Conservation (phyloP, 2,329 filamentous ascomycete genomes). For the Penicillium sp. region DNA sequence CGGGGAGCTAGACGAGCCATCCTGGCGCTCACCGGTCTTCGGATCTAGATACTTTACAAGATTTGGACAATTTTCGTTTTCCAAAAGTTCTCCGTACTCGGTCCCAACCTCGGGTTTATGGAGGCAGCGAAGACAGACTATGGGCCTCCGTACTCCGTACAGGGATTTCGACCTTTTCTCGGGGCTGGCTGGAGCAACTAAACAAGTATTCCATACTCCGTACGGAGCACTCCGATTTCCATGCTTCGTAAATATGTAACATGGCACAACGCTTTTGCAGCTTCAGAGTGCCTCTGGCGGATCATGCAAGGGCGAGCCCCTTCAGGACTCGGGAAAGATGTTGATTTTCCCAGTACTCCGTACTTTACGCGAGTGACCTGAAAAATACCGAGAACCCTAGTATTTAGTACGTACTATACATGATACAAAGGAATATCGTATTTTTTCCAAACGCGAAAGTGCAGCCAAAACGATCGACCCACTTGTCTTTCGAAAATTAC, state of each 20-base stretch:
- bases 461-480: neutral
- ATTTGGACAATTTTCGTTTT: neutral
- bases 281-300: neutral
- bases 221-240: neutral
- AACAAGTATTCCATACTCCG: neutral
- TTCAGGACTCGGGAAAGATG: neutral
- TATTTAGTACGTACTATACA: neutral
- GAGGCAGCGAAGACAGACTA: no score
- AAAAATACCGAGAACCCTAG: neutral
- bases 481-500: neutral
- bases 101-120: no score
- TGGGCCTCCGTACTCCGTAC: no score
- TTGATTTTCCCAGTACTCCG: neutral
- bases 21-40: neutral
- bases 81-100: neutral
- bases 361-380: no score
- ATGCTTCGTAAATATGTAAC: neutral
- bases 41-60: neutral
- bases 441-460: neutral
- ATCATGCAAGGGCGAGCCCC: constrained; percentile 11
- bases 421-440: neutral
- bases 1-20: neutral
- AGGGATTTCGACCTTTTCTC: no score
- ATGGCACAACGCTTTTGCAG: neutral
- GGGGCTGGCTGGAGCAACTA: no score